Evolutionary conservation across 2,329 filamentous ascomycete genomes (phyloP).

Genomic region (Cercospora berteroae): DNA sequence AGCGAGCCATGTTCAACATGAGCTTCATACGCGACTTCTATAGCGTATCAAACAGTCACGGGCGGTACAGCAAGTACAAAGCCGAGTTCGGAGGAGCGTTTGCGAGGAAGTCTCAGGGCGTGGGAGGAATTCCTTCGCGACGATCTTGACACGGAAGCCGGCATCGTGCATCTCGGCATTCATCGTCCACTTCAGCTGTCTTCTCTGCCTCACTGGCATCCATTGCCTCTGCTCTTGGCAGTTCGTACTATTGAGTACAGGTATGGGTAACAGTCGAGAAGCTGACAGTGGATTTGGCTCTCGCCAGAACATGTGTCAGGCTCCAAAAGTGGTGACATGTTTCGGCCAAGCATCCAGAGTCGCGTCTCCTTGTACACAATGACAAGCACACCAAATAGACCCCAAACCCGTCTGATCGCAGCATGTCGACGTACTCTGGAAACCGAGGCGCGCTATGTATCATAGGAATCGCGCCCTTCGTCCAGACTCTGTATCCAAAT

Average conservation of each 20-base stretch:
- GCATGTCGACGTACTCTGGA: not conserved
- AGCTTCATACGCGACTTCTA: not conserved
- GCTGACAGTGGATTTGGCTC: not conserved
- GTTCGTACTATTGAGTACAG: not conserved
- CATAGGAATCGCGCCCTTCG: not conserved
- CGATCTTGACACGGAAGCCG: not conserved
- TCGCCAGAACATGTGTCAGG: not conserved
- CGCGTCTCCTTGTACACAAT: not conserved
- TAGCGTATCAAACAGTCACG: not conserved
- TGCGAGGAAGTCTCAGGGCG: slow-evolving; percentile 7
- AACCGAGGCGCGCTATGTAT: not conserved
- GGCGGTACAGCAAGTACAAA: not conserved
- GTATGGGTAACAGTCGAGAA: not conserved
- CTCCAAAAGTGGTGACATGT: not conserved
- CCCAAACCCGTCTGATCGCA: not conserved
- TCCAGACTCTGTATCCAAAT: not conserved
- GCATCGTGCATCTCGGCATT: not conserved
- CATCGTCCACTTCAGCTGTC: not conserved
- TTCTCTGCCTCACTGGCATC: not conserved
- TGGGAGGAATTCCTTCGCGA: slow-evolving; percentile 4
- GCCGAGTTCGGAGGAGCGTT: slow-evolving; percentile 3
- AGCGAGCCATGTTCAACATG: not conserved
- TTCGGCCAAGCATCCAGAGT: not conserved
- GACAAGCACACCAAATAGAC: not conserved
- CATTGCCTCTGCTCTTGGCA: not conserved